These are phyloP conservation scores for Heterobasidion annosum DNA, from an alignment of 1,284 basidiomycete genomes.

Conservation along the genomic window DNA sequence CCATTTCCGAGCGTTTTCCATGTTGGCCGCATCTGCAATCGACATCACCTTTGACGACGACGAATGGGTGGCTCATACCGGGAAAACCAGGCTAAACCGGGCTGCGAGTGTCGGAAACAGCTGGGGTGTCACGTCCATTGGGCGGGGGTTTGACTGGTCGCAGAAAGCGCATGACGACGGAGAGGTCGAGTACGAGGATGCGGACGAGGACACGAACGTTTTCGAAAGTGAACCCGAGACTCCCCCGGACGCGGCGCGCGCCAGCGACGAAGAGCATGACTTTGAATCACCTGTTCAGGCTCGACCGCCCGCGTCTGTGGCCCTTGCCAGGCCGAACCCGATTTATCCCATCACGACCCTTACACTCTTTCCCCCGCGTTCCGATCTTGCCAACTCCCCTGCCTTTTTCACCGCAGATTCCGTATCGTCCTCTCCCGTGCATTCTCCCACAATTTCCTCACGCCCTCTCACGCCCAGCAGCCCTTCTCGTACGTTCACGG, in stretches of 20 bases:
- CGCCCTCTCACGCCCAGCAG: slow-evolving; percentile 14
- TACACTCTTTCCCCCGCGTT: slow-evolving; percentile 12
- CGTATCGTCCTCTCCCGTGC: slow-evolving; percentile 20
- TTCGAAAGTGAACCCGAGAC: slow-evolving; percentile 11
- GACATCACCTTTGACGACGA: slow-evolving; percentile 59
- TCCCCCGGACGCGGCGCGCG: not conserved
- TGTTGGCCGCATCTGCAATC: slow-evolving; percentile 51
- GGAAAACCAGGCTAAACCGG: slow-evolving; percentile 39
- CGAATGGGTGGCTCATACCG: slow-evolving; percentile 37
- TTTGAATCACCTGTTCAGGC: slow-evolving; percentile 2
- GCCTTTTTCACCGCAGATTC: slow-evolving; percentile 17
- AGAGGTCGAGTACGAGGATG: slow-evolving; percentile 8
- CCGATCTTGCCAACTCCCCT: slow-evolving; percentile 2
- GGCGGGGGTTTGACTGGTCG: slow-evolving; percentile 69
- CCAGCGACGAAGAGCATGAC: slow-evolving; percentile 3
- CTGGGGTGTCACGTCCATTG: slow-evolving; percentile 76
- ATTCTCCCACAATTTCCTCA: slow-evolving; percentile 23
- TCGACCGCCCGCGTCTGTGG: slow-evolving; percentile 2
- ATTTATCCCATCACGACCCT: slow-evolving; percentile 8
- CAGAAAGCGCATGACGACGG: slow-evolving; percentile 24
- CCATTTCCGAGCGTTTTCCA: slow-evolving; percentile 17
- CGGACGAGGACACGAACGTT: slow-evolving; percentile 19
- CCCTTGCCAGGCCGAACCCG: not conserved
- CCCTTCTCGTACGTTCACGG: slow-evolving; percentile 21
- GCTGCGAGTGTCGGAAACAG: slow-evolving; percentile 61